Evolutionary conservation across 495 filamentous ascomycete genomes (phyloP).

Genomic region (Amorphotheca resinae): DNA sequence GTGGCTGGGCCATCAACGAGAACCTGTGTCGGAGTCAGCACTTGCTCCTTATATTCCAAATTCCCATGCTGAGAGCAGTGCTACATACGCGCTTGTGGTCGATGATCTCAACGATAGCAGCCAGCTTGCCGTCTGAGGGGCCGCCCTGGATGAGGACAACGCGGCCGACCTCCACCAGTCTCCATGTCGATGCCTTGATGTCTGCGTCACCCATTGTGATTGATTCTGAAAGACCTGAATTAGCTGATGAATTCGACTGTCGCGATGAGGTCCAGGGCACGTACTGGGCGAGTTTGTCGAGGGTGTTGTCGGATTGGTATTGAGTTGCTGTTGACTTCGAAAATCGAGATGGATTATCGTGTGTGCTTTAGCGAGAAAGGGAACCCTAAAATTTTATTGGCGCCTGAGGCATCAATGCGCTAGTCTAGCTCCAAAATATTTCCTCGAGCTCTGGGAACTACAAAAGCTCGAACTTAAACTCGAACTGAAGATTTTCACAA

Average conservation of each 20-base stretch:
- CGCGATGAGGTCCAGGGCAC: constrained; percentile 6
- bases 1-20: constrained; percentile 86
- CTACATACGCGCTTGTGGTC: constrained; percentile 99
- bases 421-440: constrained; percentile 2
- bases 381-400: constrained; percentile 6
- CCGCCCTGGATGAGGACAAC: constrained; percentile 72
- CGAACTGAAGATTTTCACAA: not conserved
- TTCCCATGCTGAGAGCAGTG: constrained; percentile 1
- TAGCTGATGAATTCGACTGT: constrained; percentile 2
- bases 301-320: constrained; percentile 8
- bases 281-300: constrained; percentile 22
- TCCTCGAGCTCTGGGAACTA: constrained; percentile 5
- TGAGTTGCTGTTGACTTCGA: not conserved
- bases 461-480: constrained; percentile 1
- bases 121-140: constrained; percentile 72
- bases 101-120: constrained; percentile 94
- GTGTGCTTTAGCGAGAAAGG: constrained; percentile 6
- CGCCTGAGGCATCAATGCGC: constrained; percentile 8
- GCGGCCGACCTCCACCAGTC: constrained; percentile 93
- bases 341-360: constrained; percentile 9
- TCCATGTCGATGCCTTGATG: constrained; percentile 69
- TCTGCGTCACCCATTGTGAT: constrained; percentile 41
- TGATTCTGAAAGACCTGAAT: constrained; percentile 20
- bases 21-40: constrained; percentile 43
- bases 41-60: constrained; percentile 5